Conservation (phyloP, 306 rosid genomes). For the Sicyos baderoa region DNA sequence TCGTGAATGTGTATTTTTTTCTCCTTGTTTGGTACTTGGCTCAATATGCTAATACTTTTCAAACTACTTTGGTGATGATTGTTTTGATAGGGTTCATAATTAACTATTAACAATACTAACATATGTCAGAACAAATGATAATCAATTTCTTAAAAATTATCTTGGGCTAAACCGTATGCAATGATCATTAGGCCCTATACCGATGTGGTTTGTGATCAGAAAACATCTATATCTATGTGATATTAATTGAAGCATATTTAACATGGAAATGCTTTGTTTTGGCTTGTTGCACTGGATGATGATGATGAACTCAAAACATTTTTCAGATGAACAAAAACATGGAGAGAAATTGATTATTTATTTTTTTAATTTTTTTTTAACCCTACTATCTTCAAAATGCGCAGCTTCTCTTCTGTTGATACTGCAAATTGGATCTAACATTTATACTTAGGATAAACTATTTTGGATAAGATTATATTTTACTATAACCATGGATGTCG, state of each 20-base stretch:
- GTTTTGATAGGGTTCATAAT: neutral
- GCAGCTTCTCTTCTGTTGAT: neutral
- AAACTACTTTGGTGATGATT: conserved; percentile 4
- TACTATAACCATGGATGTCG: conserved; percentile 5
- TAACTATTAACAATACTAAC: neutral
- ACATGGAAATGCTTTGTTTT: neutral
- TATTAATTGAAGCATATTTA: neutral
- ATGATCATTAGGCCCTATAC: neutral
- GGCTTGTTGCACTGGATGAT: neutral
- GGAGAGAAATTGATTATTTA: too few relatives aligned
- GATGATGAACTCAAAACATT: neutral
- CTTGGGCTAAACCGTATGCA: neutral
- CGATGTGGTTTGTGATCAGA: neutral
- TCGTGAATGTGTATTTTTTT: neutral
- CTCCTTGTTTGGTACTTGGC: neutral
- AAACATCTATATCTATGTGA: neutral
- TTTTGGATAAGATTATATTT: neutral
- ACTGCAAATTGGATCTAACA: neutral
- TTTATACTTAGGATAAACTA: too few relatives aligned
- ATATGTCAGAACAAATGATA: neutral
- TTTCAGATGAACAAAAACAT: neutral
- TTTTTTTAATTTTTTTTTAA: neutral
- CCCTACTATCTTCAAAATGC: neutral
- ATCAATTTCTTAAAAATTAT: neutral
- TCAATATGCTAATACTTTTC: neutral